These are phyloP conservation scores for Saturnispora galanensis DNA, from an alignment of 805 yeast species.

Conservation along the genomic window DNA sequence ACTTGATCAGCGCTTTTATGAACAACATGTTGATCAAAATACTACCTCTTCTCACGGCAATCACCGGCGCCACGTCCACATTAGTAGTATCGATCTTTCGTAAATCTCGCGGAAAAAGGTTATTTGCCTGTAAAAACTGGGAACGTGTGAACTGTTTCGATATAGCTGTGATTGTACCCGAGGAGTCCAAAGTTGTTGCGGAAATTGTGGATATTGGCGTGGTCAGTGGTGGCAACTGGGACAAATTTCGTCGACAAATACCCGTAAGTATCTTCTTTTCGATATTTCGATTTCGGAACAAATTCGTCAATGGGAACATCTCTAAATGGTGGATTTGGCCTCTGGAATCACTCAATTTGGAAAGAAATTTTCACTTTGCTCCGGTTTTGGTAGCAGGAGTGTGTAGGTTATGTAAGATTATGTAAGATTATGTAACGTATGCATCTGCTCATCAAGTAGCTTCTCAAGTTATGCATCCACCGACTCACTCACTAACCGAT, in stretches of 20 bases:
- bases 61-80: conserved; percentile 79
- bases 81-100: conserved; percentile 70
- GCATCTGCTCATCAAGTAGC: too few species aligned
- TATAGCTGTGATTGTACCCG: conserved; percentile 61
- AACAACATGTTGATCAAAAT: conserved; percentile 76
- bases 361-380: too few species aligned
- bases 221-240: conserved; percentile 26
- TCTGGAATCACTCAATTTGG: too few species aligned
- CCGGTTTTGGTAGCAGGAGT: too few species aligned
- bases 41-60: conserved; percentile 68
- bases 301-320: too few species aligned
- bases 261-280: too few species aligned
- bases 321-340: too few species aligned
- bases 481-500: too few species aligned
- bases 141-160: conserved; percentile 67
- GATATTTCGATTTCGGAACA: too few species aligned
- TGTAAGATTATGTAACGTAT: too few species aligned
- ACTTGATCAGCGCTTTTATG: conserved; percentile 81
- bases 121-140: conserved; percentile 58
- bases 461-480: too few species aligned
- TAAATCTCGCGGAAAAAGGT: conserved; percentile 76
- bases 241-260: conserved; percentile 4
- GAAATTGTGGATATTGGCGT: conserved; percentile 48
- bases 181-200: conserved; percentile 69
- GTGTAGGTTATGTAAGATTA: too few species aligned